These are phyloP conservation scores for Eucalyptus polybractea DNA, from an alignment of 345 rosid species.

Conservation along the genomic window DNA sequence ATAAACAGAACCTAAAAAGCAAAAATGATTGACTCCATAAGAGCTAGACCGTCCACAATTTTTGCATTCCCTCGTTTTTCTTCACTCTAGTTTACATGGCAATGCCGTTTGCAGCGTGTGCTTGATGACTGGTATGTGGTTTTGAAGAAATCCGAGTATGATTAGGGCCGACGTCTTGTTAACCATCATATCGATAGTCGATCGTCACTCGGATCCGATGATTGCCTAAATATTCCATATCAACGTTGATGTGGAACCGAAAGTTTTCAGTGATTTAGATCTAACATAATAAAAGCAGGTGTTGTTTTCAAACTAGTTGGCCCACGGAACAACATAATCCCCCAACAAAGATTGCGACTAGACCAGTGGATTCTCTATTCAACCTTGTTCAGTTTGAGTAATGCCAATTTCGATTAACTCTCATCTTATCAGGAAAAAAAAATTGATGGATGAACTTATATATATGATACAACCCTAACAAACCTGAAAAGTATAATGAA, in stretches of 20 bases:
- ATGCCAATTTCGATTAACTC: background rate
- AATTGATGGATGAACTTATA: background rate
- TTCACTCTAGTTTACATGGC: background rate
- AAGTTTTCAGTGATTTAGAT: background rate
- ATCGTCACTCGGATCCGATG: background rate
- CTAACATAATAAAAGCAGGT: background rate
- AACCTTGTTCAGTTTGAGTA: background rate
- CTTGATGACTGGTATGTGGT: background rate
- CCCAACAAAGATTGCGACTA: background rate
- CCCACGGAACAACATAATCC: background rate
- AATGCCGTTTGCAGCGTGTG: background rate
- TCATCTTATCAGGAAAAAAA: background rate
- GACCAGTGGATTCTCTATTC: background rate
- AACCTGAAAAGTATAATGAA: background rate
- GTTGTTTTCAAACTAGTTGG: background rate
- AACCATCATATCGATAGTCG: background rate
- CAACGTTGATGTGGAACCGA: background rate
- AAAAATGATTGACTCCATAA: background rate
- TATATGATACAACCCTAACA: background rate
- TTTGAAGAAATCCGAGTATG: background rate
- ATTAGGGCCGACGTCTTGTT: background rate
- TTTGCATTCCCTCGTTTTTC: background rate
- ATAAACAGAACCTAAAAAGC: rapidly evolving
- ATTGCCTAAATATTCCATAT: background rate
- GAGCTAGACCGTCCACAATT: background rate